Conservation (phyloP, 2,329 filamentous ascomycete genomes). For the Penicillium sp. region DNA sequence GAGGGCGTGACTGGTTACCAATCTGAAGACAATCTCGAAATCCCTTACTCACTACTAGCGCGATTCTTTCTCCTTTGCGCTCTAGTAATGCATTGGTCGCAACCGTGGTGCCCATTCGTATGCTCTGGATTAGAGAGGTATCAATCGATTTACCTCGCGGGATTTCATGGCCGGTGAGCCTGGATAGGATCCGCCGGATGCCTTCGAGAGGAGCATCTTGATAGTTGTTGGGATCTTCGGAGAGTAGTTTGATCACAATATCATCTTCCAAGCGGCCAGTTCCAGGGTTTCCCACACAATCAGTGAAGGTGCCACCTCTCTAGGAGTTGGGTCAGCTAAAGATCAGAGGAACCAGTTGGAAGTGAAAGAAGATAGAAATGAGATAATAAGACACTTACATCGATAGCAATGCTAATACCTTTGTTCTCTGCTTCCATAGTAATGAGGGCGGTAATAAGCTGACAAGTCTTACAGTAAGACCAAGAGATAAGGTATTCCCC, state of each 20-base stretch:
- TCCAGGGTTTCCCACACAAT: slow-evolving; percentile 48
- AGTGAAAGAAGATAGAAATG: not conserved
- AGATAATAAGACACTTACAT: slow-evolving; percentile 7
- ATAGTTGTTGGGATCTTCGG: slow-evolving; percentile 88
- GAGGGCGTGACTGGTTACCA: slow-evolving; percentile 84
- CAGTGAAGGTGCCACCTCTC: slow-evolving; percentile 27
- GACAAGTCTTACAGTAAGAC: not conserved
- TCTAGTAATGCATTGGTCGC: slow-evolving; percentile 90
- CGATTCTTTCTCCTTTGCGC: slow-evolving; percentile 85
- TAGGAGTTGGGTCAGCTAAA: slow-evolving; percentile 2
- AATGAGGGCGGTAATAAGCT: not conserved
- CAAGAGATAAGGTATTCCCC: not conserved
- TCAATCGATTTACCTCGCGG: slow-evolving; percentile 78
- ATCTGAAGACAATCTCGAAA: slow-evolving; percentile 87
- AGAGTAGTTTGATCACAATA: slow-evolving; percentile 82
- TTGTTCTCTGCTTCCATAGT: slow-evolving; percentile 8
- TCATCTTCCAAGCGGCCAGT: slow-evolving; percentile 65
- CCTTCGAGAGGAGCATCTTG: slow-evolving; percentile 87
- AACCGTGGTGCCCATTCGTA: slow-evolving; percentile 94
- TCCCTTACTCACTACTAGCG: slow-evolving; percentile 81
- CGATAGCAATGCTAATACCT: slow-evolving; percentile 26
- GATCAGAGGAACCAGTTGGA: not conserved
- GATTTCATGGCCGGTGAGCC: slow-evolving; percentile 72
- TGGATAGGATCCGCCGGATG: slow-evolving; percentile 80
- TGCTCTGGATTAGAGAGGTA: slow-evolving; percentile 80